Percentiles rank a stretch among this genome's conserved stretches.
Evolutionary conservation across 306 rosid genomes (phyloP).

Genomic region (Malus sieversii): DNA sequence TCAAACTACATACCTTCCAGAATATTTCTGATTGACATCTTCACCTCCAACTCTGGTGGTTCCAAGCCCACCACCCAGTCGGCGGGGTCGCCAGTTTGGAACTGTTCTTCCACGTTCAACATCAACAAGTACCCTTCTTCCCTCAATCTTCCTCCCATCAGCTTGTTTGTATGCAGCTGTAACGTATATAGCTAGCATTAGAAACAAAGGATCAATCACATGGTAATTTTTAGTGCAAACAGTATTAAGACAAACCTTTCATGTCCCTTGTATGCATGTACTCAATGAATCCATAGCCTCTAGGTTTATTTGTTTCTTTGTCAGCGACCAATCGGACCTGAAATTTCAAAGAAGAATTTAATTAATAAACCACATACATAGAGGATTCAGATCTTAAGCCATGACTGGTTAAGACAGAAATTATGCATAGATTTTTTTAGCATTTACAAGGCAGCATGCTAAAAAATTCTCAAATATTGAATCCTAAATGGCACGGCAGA

Average conservation of each 20-base stretch:
- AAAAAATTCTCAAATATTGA: conserved; percentile 20
- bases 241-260: conserved; percentile 57
- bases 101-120: conserved; percentile 99
- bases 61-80: conserved; percentile 98
- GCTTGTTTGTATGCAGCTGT: conserved; percentile 99
- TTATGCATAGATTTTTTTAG: not conserved
- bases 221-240: not conserved
- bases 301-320: conserved; percentile 67
- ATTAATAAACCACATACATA: conserved; percentile 10
- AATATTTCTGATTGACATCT: conserved; percentile 68
- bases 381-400: conserved; percentile 16
- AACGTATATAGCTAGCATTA: conserved; percentile 5
- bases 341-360: conserved; percentile 10
- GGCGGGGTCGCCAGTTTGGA: conserved; percentile 99
- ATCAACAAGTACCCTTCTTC: conserved; percentile 95
- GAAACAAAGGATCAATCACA: not conserved
- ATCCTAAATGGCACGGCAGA: conserved; percentile 99
- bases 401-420: not conserved
- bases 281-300: conserved; percentile 92
- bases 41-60: conserved; percentile 95
- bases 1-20: conserved; percentile 63
- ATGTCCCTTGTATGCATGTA: conserved; percentile 93
- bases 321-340: conserved; percentile 86
- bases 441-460: conserved; percentile 8
- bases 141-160: conserved; percentile 95